Percentiles rank a stretch among this genome's conserved stretches.
phyloP scores from a whole-genome alignment of 495 filamentous ascomycete genomes.

The Bombardia bombarda region DNA sequence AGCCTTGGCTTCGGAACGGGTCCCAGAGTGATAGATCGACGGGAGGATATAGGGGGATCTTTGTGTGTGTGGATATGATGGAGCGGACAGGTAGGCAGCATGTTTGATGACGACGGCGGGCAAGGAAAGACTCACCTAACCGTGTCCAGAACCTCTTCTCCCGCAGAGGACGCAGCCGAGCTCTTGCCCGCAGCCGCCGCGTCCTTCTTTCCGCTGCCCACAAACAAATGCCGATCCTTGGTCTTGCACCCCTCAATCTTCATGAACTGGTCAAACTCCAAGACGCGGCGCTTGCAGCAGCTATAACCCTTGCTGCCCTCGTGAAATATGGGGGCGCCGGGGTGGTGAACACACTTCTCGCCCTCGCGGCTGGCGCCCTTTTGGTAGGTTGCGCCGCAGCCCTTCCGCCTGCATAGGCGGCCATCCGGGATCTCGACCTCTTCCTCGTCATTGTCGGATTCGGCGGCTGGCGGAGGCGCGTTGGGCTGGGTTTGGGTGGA shows the following conservation, averaged over 20 bases:
- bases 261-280: conserved; percentile 98
- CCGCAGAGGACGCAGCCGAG: conserved; percentile 30
- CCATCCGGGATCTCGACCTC: conserved; percentile 60
- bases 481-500: conserved; percentile 48
- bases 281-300: conserved; percentile 89
- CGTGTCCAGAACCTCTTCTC: conserved; percentile 54
- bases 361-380: conserved; percentile 51
- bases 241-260: conserved; percentile 84
- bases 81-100: too few species aligned
- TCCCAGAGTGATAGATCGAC: conserved; percentile 10
- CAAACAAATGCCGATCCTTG: conserved; percentile 74
- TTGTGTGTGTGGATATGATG: too few species aligned
- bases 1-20: conserved; percentile 16
- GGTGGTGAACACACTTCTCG: conserved; percentile 81
- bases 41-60: not conserved
- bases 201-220: conserved; percentile 68
- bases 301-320: conserved; percentile 96
- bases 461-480: conserved; percentile 57
- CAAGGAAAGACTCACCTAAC: conserved; percentile 50
- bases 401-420: conserved; percentile 66
- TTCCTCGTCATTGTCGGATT: conserved; percentile 84
- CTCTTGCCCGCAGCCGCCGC: conserved; percentile 28
- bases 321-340: conserved; percentile 84
- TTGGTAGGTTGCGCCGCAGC: conserved; percentile 59
- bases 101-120: not conserved